Evolutionary conservation across 2,329 filamentous ascomycete species (phyloP).

Genomic region (Hymenoscyphus infarciens): DNA sequence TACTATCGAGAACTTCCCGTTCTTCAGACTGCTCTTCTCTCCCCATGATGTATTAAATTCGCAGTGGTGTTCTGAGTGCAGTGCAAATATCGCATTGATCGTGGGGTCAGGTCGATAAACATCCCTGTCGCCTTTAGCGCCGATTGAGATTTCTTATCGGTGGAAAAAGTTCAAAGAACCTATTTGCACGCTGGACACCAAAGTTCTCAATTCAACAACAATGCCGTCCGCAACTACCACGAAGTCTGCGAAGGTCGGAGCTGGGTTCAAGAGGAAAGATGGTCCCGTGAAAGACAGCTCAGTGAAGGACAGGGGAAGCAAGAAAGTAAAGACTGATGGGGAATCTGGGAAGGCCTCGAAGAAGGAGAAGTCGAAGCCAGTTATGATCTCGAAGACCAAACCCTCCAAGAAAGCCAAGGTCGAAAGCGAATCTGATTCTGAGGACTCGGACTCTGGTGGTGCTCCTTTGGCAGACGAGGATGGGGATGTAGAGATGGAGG

Average conservation of each 20-base stretch:
- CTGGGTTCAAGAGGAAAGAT: constrained; percentile 33
- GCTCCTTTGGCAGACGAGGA: constrained; percentile 17
- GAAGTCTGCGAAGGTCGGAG: constrained; percentile 56
- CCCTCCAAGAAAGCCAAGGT: constrained; percentile 33
- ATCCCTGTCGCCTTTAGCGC: constrained; percentile 23
- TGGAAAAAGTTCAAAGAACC: constrained; percentile 21
- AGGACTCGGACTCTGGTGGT: constrained; percentile 38
- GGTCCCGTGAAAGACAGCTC: constrained; percentile 39
- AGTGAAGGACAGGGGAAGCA: constrained; percentile 42
- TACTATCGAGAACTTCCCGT: constrained; percentile 95
- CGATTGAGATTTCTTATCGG: constrained; percentile 15
- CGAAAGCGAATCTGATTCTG: constrained; percentile 39
- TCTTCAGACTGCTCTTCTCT: constrained; percentile 92
- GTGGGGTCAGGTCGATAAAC: constrained; percentile 15
- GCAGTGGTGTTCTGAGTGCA: background rate
- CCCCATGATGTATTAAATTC: constrained; percentile 47
- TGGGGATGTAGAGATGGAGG: constrained; percentile 24
- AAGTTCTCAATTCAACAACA: constrained; percentile 14
- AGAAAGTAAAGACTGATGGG: constrained; percentile 48
- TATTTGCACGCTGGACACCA: background rate
- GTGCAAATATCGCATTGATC: constrained; percentile 2
- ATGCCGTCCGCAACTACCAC: constrained; percentile 38
- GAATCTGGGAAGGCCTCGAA: constrained; percentile 6
- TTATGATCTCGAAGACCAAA: constrained; percentile 7
- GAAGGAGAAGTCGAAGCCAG: constrained; percentile 12